Evolutionary conservation across 179 eudicot species (phyloP).

Genomic region (Vitellaria paradoxa): DNA sequence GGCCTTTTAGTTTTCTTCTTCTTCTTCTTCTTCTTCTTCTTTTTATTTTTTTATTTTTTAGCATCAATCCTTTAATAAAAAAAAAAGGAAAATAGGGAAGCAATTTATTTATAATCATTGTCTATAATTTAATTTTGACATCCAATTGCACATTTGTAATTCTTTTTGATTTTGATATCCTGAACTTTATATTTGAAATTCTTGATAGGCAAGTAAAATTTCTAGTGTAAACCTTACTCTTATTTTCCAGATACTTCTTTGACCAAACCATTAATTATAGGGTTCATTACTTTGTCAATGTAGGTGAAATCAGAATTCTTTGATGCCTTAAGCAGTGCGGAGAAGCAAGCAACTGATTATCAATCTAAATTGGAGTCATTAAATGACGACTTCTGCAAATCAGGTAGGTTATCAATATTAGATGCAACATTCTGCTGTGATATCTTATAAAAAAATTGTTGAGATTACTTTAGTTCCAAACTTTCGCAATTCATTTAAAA

Average conservation of each 20-base stretch:
- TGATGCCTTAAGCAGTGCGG: constrained; percentile 70
- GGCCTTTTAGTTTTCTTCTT: no score
- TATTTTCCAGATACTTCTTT: no score
- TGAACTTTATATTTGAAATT: background rate
- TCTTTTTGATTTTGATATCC: background rate
- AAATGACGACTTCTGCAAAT: constrained; percentile 48
- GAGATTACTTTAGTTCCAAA: background rate
- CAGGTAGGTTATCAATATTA: constrained; percentile 39
- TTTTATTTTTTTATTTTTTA: no score
- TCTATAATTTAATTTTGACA: background rate
- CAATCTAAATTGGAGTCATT: constrained; percentile 59
- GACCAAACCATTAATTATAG: background rate
- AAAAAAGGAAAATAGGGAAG: background rate
- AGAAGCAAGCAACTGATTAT: constrained; percentile 66
- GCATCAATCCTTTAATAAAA: background rate
- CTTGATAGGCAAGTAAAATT: background rate
- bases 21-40: no score
- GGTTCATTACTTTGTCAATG: constrained; percentile 13
- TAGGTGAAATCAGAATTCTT: constrained; percentile 84
- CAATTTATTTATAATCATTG: no score
- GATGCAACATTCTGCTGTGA: background rate
- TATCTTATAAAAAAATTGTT: no score
- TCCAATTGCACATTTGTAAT: background rate
- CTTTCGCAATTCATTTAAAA: background rate
- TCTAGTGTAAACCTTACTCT: background rate